A percentile compares a stretch with the other conserved stretches of the same genome.
phyloP scores from a whole-genome alignment of 495 filamentous ascomycete genomes.

The Lentithecium fluviatile region DNA sequence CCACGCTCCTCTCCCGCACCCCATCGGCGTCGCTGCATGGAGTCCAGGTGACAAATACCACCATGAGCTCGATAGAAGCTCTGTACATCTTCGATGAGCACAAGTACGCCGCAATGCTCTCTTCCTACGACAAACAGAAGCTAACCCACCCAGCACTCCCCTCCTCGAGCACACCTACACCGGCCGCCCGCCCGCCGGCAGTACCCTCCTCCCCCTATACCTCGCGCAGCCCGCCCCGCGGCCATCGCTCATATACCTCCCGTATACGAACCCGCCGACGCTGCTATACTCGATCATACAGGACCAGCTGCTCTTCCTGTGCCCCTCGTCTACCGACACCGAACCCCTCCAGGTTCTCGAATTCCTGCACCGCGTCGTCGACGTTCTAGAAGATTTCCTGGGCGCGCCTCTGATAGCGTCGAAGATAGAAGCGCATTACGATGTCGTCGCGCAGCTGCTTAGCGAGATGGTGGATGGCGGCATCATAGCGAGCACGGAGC shows the following conservation, averaged over 20 bases:
- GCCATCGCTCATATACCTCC: constrained; percentile 80
- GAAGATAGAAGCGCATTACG: constrained; percentile 86
- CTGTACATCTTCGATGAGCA: constrained; percentile 94
- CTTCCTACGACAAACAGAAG: constrained; percentile 27
- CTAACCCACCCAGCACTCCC: constrained; percentile 52
- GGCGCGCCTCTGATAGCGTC: constrained; percentile 80
- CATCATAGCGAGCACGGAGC: constrained; percentile 84
- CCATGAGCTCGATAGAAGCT: constrained; percentile 76
- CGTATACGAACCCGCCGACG: constrained; percentile 79
- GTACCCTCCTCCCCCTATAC: constrained; percentile 78
- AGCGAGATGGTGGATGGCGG: constrained; percentile 97
- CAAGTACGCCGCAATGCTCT: constrained; percentile 55
- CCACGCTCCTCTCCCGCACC: not conserved
- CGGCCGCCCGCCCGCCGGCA: constrained; percentile 73
- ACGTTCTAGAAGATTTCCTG: constrained; percentile 92
- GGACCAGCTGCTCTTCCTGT: constrained; percentile 82
- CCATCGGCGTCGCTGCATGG: not conserved
- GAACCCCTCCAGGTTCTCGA: constrained; percentile 95
- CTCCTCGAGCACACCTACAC: constrained; percentile 69
- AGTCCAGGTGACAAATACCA: constrained; percentile 5
- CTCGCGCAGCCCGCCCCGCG: constrained; percentile 78
- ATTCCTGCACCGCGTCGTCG: constrained; percentile 90
- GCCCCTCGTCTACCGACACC: constrained; percentile 75
- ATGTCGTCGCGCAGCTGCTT: constrained; percentile 90
- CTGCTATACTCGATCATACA: constrained; percentile 84